phyloP scores from a whole-genome alignment of 805 yeast genomes.

The Starmera amethionina region DNA sequence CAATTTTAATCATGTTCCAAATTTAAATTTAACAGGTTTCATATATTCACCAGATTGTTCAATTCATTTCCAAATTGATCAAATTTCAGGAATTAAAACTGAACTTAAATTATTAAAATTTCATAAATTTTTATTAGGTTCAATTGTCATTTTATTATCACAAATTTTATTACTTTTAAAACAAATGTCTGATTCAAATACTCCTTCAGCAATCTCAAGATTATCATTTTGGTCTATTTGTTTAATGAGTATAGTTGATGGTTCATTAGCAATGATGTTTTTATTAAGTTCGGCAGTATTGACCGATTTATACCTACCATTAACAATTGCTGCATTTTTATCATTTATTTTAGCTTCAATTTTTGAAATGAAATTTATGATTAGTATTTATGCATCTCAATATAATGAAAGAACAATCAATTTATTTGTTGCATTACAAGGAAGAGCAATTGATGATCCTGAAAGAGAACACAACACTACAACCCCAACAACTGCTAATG shows the following conservation, averaged over 20 bases:
- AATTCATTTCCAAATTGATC: conserved; percentile 30
- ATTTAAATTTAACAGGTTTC: conserved; percentile 44
- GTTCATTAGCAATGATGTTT: conserved; percentile 53
- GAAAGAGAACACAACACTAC: conserved; percentile 4
- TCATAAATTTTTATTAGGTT: conserved; percentile 10
- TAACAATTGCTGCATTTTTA: conserved; percentile 60
- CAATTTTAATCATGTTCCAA: conserved; percentile 39
- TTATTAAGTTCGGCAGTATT: conserved; percentile 47
- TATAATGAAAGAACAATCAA: conserved; percentile 60
- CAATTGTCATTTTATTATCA: conserved; percentile 13
- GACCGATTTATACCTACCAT: conserved; percentile 51
- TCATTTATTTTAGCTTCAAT: conserved; percentile 61
- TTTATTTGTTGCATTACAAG: conserved; percentile 57
- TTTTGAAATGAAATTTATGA: conserved; percentile 68
- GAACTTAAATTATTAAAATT: conserved; percentile 30
- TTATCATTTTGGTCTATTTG: conserved; percentile 64
- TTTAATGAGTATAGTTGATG: conserved; percentile 58
- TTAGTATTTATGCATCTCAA: conserved; percentile 59
- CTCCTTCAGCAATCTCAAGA: conserved; percentile 73
- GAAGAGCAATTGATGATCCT: conserved; percentile 35
- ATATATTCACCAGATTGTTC: conserved; percentile 91
- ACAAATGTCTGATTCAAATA: conserved; percentile 63
- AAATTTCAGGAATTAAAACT: conserved; percentile 43
- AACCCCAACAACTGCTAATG: conserved; percentile 25
- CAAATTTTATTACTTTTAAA: conserved; percentile 28